phyloP scores from a whole-genome alignment of 306 rosid species.

The Gynostemma pentaphyllum region DNA sequence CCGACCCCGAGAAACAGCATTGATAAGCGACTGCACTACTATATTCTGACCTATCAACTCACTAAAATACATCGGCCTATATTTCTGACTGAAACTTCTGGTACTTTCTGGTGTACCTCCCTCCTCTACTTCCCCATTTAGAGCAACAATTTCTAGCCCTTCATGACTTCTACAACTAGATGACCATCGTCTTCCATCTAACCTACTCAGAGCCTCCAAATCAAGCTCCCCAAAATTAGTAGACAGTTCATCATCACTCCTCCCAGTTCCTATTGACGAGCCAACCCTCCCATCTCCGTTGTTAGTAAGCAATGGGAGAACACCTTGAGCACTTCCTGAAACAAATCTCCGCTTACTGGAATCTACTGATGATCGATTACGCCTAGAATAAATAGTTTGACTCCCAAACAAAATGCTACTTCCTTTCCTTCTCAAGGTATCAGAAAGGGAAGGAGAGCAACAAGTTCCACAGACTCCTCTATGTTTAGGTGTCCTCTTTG shows the following conservation, averaged over 20 bases:
- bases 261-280: slow-evolving; percentile 74
- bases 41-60: slow-evolving; percentile 90
- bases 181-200: slow-evolving; percentile 98
- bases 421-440: slow-evolving; percentile 80
- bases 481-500: slow-evolving; percentile 64
- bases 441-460: slow-evolving; percentile 85
- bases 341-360: slow-evolving; percentile 47
- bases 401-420: slow-evolving; percentile 66
- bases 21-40: slow-evolving; percentile 82
- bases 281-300: slow-evolving; percentile 56
- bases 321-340: slow-evolving; percentile 57
- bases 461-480: slow-evolving; percentile 55
- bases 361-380: slow-evolving; percentile 29
- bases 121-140: slow-evolving; percentile 61
- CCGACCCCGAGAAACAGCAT: slow-evolving; percentile 64
- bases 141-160: slow-evolving; percentile 73
- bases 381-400: slow-evolving; percentile 46
- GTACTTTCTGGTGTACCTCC: slow-evolving; percentile 58
- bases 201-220: slow-evolving; percentile 89
- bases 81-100: slow-evolving; percentile 67
- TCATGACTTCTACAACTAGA: slow-evolving; percentile 91
- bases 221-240: slow-evolving; percentile 89
- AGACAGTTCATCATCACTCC: slow-evolving; percentile 90
- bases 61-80: slow-evolving; percentile 66
- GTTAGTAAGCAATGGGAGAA: slow-evolving; percentile 63